Evolutionary conservation across 73 alveolate genomes (phyloP).

Genomic region (Strombidium stylifer): DNA sequence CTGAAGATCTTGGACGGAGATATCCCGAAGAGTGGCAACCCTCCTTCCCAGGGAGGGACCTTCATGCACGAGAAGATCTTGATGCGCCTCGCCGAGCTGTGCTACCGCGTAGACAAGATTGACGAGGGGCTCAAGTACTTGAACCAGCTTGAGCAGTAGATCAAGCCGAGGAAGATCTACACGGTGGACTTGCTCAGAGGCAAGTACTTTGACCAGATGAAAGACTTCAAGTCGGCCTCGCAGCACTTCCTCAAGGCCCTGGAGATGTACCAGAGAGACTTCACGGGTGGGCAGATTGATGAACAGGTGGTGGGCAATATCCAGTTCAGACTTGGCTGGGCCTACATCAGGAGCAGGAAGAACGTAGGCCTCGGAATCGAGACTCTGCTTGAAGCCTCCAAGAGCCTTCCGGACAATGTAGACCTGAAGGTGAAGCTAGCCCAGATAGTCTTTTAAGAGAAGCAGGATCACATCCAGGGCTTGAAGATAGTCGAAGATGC

Average conservation of each 20-base stretch:
- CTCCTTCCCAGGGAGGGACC: too few species aligned
- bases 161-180: conserved; percentile 12
- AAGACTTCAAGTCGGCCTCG: not conserved
- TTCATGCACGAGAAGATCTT: conserved; percentile 1
- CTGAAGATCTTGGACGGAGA: too few species aligned
- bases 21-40: too few species aligned
- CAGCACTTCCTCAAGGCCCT: conserved; percentile 1
- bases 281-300: not conserved
- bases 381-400: conserved; percentile 17
- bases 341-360: conserved; percentile 17
- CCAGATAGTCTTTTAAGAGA: conserved; percentile 11
- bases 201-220: conserved; percentile 13
- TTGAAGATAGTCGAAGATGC: too few species aligned
- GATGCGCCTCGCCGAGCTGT: conserved; percentile 14
- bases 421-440: conserved; percentile 18
- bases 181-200: not conserved
- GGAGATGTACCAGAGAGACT: not conserved
- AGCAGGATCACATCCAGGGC: too few species aligned
- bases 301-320: not conserved
- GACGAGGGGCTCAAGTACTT: not conserved
- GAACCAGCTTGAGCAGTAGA: not conserved
- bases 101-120: not conserved
- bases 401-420: not conserved
- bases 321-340: conserved; percentile 41
- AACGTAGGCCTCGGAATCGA: conserved; percentile 11